Conservation (phyloP, 2,329 filamentous ascomycete genomes). For the Penicillium brasilianum region DNA sequence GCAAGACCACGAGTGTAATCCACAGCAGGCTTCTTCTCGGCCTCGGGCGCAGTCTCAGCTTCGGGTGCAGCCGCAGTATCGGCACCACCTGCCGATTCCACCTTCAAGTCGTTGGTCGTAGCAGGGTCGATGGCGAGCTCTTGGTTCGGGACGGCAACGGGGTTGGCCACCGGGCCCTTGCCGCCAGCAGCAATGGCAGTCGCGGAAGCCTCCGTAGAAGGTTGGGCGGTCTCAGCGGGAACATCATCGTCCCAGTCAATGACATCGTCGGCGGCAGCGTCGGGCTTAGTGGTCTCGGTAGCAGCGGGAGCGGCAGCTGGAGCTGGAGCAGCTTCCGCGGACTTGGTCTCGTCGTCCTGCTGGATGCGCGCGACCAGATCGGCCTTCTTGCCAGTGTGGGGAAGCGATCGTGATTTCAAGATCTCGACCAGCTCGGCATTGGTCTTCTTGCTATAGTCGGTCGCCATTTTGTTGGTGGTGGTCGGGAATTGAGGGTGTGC, state of each 20-base stretch:
- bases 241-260: slow-evolving; percentile 53
- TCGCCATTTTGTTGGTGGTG: slow-evolving; percentile 38
- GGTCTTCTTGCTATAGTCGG: slow-evolving; percentile 57
- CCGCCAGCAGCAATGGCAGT: slow-evolving; percentile 46
- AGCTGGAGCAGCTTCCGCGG: slow-evolving; percentile 23
- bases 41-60: slow-evolving; percentile 26
- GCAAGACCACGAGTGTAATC: slow-evolving; percentile 51
- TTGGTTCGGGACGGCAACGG: slow-evolving; percentile 48
- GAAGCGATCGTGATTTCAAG: slow-evolving; percentile 54
- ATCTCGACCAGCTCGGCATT: slow-evolving; percentile 56
- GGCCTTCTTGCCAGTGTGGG: slow-evolving; percentile 56
- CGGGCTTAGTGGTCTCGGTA: slow-evolving; percentile 34
- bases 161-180: slow-evolving; percentile 45
- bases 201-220: slow-evolving; percentile 40
- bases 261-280: slow-evolving; percentile 46
- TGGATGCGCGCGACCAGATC: slow-evolving; percentile 55
- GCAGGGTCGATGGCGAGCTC: slow-evolving; percentile 45
- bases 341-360: slow-evolving; percentile 47
- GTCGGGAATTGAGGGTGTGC: not conserved
- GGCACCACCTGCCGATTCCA: slow-evolving; percentile 35
- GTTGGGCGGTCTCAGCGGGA: slow-evolving; percentile 35
- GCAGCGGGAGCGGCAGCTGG: slow-evolving; percentile 6
- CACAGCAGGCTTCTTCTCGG: slow-evolving; percentile 41
- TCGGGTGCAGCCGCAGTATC: slow-evolving; percentile 27
- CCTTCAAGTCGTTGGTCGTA: slow-evolving; percentile 45